Evolutionary conservation across 257 asterid species (phyloP).

Genomic region (Scutellaria barbata): DNA sequence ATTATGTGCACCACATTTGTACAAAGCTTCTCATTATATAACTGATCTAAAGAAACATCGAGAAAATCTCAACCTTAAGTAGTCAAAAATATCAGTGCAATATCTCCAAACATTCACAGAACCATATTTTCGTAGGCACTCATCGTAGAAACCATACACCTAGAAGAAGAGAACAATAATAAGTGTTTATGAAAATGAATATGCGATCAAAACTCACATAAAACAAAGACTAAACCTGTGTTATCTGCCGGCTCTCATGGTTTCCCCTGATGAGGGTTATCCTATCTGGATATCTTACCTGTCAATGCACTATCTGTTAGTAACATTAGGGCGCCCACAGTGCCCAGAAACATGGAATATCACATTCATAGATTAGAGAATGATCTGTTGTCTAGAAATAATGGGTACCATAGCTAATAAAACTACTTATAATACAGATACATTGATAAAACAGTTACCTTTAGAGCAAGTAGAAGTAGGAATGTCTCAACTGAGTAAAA

Average conservation of each 20-base stretch:
- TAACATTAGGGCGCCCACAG: constrained; percentile 10
- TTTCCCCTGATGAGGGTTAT: constrained; percentile 95
- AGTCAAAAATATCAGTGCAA: constrained; percentile 95
- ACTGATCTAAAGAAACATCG: constrained; percentile 14
- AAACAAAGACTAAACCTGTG: constrained; percentile 71
- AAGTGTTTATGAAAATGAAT: constrained; percentile 13
- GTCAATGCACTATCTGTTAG: constrained; percentile 39
- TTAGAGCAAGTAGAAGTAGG: constrained; percentile 86
- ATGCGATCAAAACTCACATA: constrained; percentile 28
- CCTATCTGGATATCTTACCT: constrained; percentile 97
- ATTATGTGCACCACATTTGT: constrained; percentile 11
- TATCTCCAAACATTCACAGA: constrained; percentile 97
- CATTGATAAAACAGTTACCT: constrained; percentile 53
- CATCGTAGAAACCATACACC: constrained; percentile 97
- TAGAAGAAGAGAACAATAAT: constrained; percentile 42
- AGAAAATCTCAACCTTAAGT: constrained; percentile 67
- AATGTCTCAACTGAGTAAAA: constrained; percentile 96
- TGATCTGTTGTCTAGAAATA: background rate
- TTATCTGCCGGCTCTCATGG: constrained; percentile 98
- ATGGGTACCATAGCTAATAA: constrained; percentile 3
- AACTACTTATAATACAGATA: constrained; percentile 7
- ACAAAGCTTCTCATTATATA: constrained; percentile 25
- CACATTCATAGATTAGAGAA: background rate
- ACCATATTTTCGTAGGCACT: constrained; percentile 95
- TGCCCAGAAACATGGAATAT: constrained; percentile 4